Conservation (phyloP, 2,329 filamentous ascomycete genomes). For the Triangularia verruculosa region DNA sequence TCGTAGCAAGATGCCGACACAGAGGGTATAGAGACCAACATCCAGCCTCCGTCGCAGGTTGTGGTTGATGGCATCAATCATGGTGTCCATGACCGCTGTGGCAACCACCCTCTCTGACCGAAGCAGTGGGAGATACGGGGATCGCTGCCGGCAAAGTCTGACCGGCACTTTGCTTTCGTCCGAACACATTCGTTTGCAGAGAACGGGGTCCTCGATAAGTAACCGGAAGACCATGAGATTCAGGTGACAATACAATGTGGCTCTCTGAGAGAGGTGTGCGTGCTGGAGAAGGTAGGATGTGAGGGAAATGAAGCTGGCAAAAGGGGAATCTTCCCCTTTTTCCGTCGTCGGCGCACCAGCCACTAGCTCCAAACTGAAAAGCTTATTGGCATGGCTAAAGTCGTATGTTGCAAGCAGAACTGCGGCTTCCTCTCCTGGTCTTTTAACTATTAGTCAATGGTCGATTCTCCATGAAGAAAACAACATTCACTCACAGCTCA, state of each 20-base stretch:
- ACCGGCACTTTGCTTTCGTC: constrained; percentile 71
- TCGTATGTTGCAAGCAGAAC: constrained; percentile 86
- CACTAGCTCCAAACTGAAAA: constrained; percentile 85
- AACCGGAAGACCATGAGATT: constrained; percentile 83
- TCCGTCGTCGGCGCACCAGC: constrained; percentile 51
- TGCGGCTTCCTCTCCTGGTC: constrained; percentile 75
- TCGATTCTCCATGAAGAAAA: not conserved
- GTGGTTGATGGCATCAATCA: constrained; percentile 90
- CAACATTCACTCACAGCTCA: constrained; percentile 60
- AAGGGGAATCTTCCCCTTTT: constrained; percentile 67
- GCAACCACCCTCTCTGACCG: constrained; percentile 70
- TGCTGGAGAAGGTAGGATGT: constrained; percentile 93
- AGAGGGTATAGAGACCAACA: constrained; percentile 77
- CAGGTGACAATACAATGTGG: constrained; percentile 79
- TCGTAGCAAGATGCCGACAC: constrained; percentile 76
- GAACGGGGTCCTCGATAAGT: constrained; percentile 76
- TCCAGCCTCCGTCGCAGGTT: constrained; percentile 86
- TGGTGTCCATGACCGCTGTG: constrained; percentile 75
- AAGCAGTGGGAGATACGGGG: constrained; percentile 77
- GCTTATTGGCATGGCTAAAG: constrained; percentile 89
- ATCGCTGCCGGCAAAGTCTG: constrained; percentile 83
- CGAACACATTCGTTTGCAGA: constrained; percentile 81
- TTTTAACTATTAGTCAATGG: constrained; percentile 35
- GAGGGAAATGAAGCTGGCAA: constrained; percentile 80
- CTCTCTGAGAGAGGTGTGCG: constrained; percentile 76